These are phyloP conservation scores for Plantago rigida DNA, from an alignment of 305 asterid genomes.

Conservation along the genomic window DNA sequence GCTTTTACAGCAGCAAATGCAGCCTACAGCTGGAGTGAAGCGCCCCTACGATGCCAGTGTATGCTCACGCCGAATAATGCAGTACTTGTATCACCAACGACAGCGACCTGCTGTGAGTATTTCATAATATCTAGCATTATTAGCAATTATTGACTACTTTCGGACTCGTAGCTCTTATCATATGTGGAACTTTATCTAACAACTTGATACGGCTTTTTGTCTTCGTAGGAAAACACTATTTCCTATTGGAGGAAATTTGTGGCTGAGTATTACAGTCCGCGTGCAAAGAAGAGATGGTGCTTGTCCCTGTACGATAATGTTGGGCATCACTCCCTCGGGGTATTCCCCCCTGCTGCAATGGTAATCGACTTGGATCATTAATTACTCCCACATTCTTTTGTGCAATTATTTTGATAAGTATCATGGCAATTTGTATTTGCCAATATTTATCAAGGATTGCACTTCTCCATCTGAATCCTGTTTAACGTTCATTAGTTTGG, in stretches of 20 bases:
- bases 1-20: conserved; percentile 51
- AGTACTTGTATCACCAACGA: conserved; percentile 81
- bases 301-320: conserved; percentile 74
- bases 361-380: conserved; percentile 36
- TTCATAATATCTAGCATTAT: conserved; percentile 14
- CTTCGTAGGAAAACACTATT: conserved; percentile 63
- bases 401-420: conserved; percentile 7
- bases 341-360: conserved; percentile 87
- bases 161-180: conserved; percentile 14
- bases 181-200: not conserved
- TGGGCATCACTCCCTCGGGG: conserved; percentile 81
- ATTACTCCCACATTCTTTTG: conserved; percentile 11
- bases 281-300: conserved; percentile 95
- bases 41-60: conserved; percentile 86
- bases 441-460: conserved; percentile 7
- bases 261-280: conserved; percentile 82
- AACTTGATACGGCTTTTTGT: conserved; percentile 12
- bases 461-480: conserved; percentile 7
- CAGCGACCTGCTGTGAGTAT: conserved; percentile 83
- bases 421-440: not conserved
- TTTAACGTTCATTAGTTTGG: conserved; percentile 8
- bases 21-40: conserved; percentile 53
- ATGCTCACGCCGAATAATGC: conserved; percentile 87
- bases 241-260: conserved; percentile 94
- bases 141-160: conserved; percentile 12